Base-by-base conservation (phyloP, 73 alveolate species). In the Stentor coeruleus region DNA sequence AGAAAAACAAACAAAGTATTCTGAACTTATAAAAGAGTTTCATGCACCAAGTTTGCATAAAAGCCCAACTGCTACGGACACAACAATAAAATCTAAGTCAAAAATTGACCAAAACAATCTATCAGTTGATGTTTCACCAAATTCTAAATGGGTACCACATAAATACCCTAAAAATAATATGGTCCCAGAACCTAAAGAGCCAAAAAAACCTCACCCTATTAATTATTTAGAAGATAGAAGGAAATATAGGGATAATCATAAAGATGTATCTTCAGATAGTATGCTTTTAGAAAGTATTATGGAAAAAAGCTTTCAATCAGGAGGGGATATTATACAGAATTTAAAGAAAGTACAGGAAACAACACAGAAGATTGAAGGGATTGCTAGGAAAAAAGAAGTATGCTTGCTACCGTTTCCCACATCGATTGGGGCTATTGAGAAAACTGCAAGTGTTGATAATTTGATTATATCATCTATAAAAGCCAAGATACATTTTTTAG, bases 101-200 rank as follows among this genome's bases (percentile, higher is more conserved):
- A 49, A 20, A 49, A 49, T 49, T 20, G n/a, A n/a, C 15, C n/a
- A 26, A 40, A 40, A 33, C 1, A 66, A 26, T 66, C 20, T 11
- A 26, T 66, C 79, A 0, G 79, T 66, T 66, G n/a, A 20, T 20
- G 37, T 11, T 15, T 28, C 26, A 66, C n/a, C n/a, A n/a, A n/a
- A n/a, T n/a, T n/a, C n/a, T n/a, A 66, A 66, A 66, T 66, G 79
- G 41, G 33, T 28, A 66, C 66, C 66, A 11, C 66, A 49, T 49
- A 49, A 49, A 49, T 49, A 11, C 20, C 28, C 6, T 11, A 26
- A 20, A 20, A 66, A 66, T 66, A 37, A 26, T 2, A 66, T 66
- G 79, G 37, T 66, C 33, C 79, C 79, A 28, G 15, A 20, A 15
- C 79, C 79, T 14, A 66, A 66, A 66, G 49, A 20, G 1, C n/a